Evolutionary conservation across 306 rosid genomes (phyloP).

Genomic region (Rosa chinensis): DNA sequence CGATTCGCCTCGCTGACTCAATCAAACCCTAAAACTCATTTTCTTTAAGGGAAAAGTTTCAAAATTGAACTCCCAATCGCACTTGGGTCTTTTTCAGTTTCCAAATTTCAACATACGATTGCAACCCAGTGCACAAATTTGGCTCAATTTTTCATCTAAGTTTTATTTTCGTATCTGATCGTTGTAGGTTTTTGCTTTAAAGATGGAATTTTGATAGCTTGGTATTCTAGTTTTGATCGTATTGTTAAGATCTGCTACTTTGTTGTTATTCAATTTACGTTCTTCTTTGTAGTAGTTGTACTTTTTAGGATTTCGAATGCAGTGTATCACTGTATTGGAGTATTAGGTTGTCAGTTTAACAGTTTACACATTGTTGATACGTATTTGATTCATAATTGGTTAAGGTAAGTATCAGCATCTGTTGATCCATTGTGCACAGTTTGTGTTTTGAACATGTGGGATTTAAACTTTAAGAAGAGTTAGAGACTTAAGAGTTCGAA

Average conservation of each 20-base stretch:
- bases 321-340: background rate
- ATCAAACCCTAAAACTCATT: background rate
- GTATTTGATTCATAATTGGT: background rate
- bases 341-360: background rate
- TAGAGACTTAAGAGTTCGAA: background rate
- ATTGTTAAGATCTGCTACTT: conserved; percentile 15
- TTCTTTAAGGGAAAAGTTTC: too few species aligned
- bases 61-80: conserved; percentile 13
- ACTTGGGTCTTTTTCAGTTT: conserved; percentile 1
- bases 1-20: background rate
- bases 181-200: background rate
- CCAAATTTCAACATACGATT: background rate
- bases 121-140: background rate
- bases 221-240: background rate
- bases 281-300: background rate
- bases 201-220: background rate
- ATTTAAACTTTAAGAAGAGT: background rate
- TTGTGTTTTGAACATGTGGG: background rate
- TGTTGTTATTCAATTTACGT: background rate
- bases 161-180: background rate
- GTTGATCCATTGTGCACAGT: conserved; percentile 1
- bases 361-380: background rate
- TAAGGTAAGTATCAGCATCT: background rate
- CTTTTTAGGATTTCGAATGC: background rate
- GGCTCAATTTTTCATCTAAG: background rate